Evolutionary conservation across 1,284 basidiomycete genomes (phyloP).

Genomic region (Irpex lacteus): DNA sequence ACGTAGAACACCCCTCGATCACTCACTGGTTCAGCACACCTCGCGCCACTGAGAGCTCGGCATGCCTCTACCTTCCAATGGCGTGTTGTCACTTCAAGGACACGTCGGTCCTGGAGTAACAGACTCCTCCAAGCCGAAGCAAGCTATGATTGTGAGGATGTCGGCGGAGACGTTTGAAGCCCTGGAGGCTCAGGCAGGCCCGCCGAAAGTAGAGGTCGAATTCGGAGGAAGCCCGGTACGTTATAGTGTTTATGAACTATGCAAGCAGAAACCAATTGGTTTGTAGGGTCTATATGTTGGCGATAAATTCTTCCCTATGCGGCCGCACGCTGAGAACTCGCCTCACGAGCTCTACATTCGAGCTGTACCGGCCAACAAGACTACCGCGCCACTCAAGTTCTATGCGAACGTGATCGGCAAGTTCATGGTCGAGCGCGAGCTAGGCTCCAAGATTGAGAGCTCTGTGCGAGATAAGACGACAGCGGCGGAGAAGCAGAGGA

Average conservation of each 20-base stretch:
- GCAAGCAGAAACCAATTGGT: neutral
- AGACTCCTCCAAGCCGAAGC: constrained; percentile 57
- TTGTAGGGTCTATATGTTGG: constrained; percentile 64
- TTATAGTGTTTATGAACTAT: constrained; percentile 3
- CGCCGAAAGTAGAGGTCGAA: constrained; percentile 50
- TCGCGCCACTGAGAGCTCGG: constrained; percentile 9
- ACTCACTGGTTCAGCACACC: neutral
- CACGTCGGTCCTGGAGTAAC: constrained; percentile 51
- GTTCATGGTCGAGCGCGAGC: constrained; percentile 58
- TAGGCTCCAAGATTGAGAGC: constrained; percentile 48
- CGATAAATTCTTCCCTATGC: constrained; percentile 59
- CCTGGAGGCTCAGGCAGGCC: constrained; percentile 40
- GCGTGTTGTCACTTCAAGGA: constrained; percentile 54
- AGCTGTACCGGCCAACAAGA: constrained; percentile 50
- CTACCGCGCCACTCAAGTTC: constrained; percentile 59
- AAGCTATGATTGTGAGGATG: constrained; percentile 72
- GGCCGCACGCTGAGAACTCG: constrained; percentile 46
- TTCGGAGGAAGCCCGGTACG: constrained; percentile 58
- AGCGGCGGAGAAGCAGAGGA: constrained; percentile 54
- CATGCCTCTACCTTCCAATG: constrained; percentile 63
- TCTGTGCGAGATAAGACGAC: constrained; percentile 55
- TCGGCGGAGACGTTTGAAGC: constrained; percentile 66
- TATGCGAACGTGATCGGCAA: constrained; percentile 69
- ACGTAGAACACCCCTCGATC: neutral
- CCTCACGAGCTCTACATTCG: constrained; percentile 70